Evolutionary conservation across 305 asterid genomes (phyloP), one percentile per base, ranked within the genome.

Genomic region (Solanum hybrid): DNA sequence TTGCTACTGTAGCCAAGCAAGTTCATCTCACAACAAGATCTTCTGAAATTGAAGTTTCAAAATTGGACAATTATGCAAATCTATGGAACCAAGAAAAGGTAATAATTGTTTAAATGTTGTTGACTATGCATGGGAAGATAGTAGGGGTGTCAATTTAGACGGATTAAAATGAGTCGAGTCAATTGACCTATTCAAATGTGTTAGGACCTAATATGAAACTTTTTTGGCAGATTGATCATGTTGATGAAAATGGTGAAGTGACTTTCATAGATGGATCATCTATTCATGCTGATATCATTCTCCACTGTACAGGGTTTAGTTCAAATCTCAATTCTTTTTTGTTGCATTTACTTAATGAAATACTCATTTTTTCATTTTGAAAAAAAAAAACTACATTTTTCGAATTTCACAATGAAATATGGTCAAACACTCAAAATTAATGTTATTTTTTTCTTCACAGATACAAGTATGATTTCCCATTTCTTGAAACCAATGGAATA

Each of bases 1-100:
- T 96, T 7, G 86, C 93, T 0, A 37, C 10, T 1, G 93, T 92
- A 8, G 98, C 98, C 17, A 95, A 95, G 66, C 91, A 96, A 92
- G 95, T 95, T 89, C 96, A 95, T 92, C 91, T 95, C 64, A 93
- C 98, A 14, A 92, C 95, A 87, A 94, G 96, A 90, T 90, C 93
- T 1, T 89, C 92, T 4, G 73, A 90, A 7, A 13, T 73, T 46
- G 12, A 86, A 79, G 77, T 88, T 85, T 87, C 91, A 7, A 95
- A 92, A 27, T n/a, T 91, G 14, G 94, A 87, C 6, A 85, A 9
- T 37, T 46, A 42, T 69, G 90, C 88, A 76, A 94, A 94, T 89
- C 88, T 93, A 79, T 94, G 93, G 95, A 96, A 90, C 27, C 97
- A 94, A 85, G 87, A 0, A 32, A 32, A 32, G 34, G 34, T 32